Conservation (phyloP, 768 basidiomycete genomes). For the Trametes sanguinea region DNA sequence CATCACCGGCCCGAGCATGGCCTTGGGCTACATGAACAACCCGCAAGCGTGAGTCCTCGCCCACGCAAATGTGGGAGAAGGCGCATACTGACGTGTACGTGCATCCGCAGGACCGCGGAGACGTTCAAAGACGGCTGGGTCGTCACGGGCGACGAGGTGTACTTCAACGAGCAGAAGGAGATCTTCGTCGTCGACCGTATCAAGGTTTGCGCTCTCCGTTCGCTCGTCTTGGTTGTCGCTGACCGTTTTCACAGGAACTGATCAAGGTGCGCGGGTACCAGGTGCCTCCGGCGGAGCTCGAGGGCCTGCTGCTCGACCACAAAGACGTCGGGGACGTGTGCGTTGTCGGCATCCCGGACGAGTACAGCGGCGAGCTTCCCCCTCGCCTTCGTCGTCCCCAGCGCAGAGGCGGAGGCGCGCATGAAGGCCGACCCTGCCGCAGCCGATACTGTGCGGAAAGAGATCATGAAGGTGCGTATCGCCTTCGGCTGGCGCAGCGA, state of each 20-base stretch:
- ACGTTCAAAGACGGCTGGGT: conserved; percentile 69
- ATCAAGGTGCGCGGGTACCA: conserved; percentile 61
- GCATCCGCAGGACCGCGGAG: conserved; percentile 52
- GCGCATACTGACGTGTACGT: neutral
- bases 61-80: neutral
- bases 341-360: conserved; percentile 63
- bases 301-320: conserved; percentile 40
- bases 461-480: conserved; percentile 56
- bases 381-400: conserved; percentile 65
- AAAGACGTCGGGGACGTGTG: conserved; percentile 46
- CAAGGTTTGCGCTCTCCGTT: conserved; percentile 49
- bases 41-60: conserved; percentile 21
- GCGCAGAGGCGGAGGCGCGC: conserved; percentile 40
- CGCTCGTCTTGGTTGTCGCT: neutral
- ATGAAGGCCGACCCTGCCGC: conserved; percentile 36
- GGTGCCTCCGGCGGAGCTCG: conserved; percentile 40
- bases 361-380: conserved; percentile 79
- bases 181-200: conserved; percentile 72
- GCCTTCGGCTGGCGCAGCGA: neutral
- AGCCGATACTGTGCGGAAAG: conserved; percentile 42
- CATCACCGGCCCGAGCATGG: conserved; percentile 46
- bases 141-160: conserved; percentile 71
- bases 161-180: conserved; percentile 60
- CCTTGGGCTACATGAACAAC: conserved; percentile 37
- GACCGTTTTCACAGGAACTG: conserved; percentile 52